Evolutionary conservation across 2,329 filamentous ascomycete species (phyloP).

Genomic region (Hypoxylon sp.): DNA sequence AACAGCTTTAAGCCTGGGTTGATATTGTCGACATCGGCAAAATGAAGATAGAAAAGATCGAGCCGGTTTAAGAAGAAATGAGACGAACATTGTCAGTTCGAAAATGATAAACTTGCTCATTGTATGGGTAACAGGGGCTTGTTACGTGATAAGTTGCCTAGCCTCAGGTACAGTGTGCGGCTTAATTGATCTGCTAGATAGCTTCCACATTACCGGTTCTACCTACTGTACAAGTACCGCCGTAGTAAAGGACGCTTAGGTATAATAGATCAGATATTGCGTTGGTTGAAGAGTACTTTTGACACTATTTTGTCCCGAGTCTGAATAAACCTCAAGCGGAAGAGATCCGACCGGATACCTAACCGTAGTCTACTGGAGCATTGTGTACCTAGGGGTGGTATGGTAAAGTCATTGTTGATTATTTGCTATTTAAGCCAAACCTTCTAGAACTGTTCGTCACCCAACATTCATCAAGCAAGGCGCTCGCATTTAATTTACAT

Average conservation of each 20-base stretch:
- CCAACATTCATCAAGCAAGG: constrained; percentile 14
- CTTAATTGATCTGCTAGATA: background rate
- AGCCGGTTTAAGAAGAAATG: too few relatives aligned
- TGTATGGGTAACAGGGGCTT: too few relatives aligned
- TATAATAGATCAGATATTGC: constrained; percentile 7
- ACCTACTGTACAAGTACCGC: background rate
- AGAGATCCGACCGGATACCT: constrained; percentile 36
- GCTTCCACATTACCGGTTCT: background rate
- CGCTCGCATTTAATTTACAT: constrained; percentile 31
- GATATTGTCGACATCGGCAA: too few relatives aligned
- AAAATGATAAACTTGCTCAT: too few relatives aligned
- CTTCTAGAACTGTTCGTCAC: constrained; percentile 35
- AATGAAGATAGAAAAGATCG: too few relatives aligned
- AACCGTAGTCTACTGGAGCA: too few relatives aligned
- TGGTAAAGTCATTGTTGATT: constrained; percentile 27
- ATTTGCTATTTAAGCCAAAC: constrained; percentile 14
- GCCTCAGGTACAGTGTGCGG: too few relatives aligned
- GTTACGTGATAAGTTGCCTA: too few relatives aligned
- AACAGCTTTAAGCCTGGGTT: too few relatives aligned
- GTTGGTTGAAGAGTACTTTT: constrained; percentile 4
- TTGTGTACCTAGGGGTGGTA: constrained; percentile 9
- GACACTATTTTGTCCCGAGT: too few relatives aligned
- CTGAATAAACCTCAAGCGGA: too few relatives aligned
- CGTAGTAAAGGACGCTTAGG: background rate
- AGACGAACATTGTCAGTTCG: too few relatives aligned